Evolutionary conservation across 352 stramenopile genomes (phyloP).

Genomic region (Nothophytophthora sp.): DNA sequence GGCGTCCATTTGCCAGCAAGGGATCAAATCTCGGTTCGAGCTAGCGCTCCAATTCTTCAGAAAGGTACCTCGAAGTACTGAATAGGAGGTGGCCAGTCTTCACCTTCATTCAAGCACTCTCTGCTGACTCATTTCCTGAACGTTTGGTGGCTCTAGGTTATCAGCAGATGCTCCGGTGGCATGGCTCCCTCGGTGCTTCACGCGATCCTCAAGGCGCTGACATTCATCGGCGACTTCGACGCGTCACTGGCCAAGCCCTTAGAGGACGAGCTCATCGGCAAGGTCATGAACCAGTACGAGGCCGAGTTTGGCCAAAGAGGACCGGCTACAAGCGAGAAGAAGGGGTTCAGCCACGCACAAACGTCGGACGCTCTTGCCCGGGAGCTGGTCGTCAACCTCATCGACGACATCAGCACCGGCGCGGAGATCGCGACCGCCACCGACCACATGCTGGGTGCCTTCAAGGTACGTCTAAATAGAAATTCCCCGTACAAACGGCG

Average conservation of each 20-base stretch:
- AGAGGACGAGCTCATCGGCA: constrained; percentile 72
- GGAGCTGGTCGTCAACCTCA: constrained; percentile 48
- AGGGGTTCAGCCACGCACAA: not conserved
- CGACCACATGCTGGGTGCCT: constrained; percentile 66
- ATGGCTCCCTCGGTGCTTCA: constrained; percentile 64
- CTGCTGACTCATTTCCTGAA: not conserved
- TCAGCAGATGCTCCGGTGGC: constrained; percentile 39
- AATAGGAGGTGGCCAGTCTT: not conserved
- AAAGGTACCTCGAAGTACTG: constrained; percentile 36
- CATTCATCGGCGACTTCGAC: constrained; percentile 81
- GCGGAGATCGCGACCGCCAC: constrained; percentile 70
- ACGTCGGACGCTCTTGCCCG: constrained; percentile 32
- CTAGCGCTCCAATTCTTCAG: constrained; percentile 63
- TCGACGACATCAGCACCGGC: constrained; percentile 62
- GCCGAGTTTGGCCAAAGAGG: constrained; percentile 27
- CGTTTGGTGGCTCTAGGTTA: constrained; percentile 30
- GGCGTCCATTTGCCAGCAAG: constrained; percentile 78
- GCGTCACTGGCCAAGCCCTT: constrained; percentile 57
- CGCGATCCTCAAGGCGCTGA: constrained; percentile 63
- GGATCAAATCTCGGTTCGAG: constrained; percentile 66
- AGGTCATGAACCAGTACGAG: constrained; percentile 76
- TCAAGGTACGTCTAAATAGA: constrained; percentile 54
- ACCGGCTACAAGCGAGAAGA: not conserved
- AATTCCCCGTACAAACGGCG: not conserved
- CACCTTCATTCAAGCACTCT: not conserved